These are phyloP conservation scores for Ophiocordyceps camponoti-floridani DNA, from an alignment of 2,329 filamentous ascomycete genomes.

Conservation along the genomic window DNA sequence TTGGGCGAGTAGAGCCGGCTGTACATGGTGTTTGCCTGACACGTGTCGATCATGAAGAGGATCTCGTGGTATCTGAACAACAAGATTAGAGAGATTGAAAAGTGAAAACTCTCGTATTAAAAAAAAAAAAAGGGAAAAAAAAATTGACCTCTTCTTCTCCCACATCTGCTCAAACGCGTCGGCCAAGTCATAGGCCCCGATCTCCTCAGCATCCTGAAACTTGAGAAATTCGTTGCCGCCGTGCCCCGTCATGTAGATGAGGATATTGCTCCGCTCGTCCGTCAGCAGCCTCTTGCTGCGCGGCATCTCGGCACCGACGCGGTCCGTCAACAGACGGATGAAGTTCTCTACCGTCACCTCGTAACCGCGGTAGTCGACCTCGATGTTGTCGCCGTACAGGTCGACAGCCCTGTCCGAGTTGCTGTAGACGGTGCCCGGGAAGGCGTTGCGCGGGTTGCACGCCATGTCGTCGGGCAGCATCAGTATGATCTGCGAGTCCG, in stretches of 20 bases:
- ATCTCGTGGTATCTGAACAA: slow-evolving; percentile 69
- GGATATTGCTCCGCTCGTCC: slow-evolving; percentile 87
- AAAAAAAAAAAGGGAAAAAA: background rate
- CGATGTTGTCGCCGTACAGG: slow-evolving; percentile 95
- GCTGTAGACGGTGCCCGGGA: slow-evolving; percentile 95
- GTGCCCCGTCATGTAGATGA: slow-evolving; percentile 98
- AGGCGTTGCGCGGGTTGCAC: slow-evolving; percentile 95
- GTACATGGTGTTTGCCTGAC: slow-evolving; percentile 99
- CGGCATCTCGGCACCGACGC: slow-evolving; percentile 86
- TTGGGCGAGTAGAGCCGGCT: slow-evolving; percentile 95
- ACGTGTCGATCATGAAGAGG: slow-evolving; percentile 99
- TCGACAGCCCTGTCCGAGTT: slow-evolving; percentile 93
- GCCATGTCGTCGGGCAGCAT: slow-evolving; percentile 99
- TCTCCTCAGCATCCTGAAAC: slow-evolving; percentile 96
- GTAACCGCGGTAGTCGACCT: slow-evolving; percentile 95
- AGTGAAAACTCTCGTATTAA: background rate
- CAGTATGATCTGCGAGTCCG: slow-evolving; percentile 96
- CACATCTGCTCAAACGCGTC: slow-evolving; percentile 99
- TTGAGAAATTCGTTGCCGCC: slow-evolving; percentile 96
- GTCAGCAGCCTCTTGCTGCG: slow-evolving; percentile 85
- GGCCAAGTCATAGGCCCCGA: slow-evolving; percentile 86
- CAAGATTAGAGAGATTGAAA: background rate
- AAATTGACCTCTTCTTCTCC: slow-evolving; percentile 79
- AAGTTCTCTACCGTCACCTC: slow-evolving; percentile 99
- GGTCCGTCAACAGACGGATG: slow-evolving; percentile 83